Evolutionary conservation across 2,329 filamentous ascomycete species (phyloP), one percentile per base, ranked within the genome.

Genomic region (Harringtonia lauricola): DNA sequence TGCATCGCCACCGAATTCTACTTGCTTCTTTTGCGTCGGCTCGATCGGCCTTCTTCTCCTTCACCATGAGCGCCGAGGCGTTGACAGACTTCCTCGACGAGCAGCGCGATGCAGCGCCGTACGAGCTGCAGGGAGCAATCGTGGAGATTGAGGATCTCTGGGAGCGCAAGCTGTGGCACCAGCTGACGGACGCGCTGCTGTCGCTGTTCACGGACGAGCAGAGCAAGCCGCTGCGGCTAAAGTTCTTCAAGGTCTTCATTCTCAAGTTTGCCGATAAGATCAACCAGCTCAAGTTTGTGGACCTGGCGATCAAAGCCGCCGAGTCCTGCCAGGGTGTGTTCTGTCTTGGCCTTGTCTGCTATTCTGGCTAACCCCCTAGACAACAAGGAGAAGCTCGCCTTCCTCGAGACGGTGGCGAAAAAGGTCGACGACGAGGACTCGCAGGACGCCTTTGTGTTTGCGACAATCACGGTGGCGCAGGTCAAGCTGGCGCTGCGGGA

Each of bases 131-230:
- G 67, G 76, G 83, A 57, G 79, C 86, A 58, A 86, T 95, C 64
- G 76, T 98, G 56, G 79, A 83, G 57, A 95, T 98, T 53, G 92
- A 98, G 71, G 88, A 94, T 62, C 86, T 81, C 60, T 98, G 92
- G 92, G 92, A 98, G 72, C 82, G 90, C 57, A 95, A 95, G 70
- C 76, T 98, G 67, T 98, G 92, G 92, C 92, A 98, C 70, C 89
- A 98, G 68, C 83, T 98, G 54, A 98, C 92, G 30, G 84, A 95
- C 59, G 73, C 82, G 42, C 76, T 98, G 45, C 72, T 95, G 55
- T 76, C 85, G 53, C 95, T 90, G 75, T 98, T 95, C 70, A 81
- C 81, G 57, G 69, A 86, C 55, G 75, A 84, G 36, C 78, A 81
- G 59, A 96, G 89, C 65, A 83, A 80, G 45, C 72, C 79, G 46